phyloP scores from a whole-genome alignment of 2,329 filamentous ascomycete genomes.

The Neocucurbitaria cava region DNA sequence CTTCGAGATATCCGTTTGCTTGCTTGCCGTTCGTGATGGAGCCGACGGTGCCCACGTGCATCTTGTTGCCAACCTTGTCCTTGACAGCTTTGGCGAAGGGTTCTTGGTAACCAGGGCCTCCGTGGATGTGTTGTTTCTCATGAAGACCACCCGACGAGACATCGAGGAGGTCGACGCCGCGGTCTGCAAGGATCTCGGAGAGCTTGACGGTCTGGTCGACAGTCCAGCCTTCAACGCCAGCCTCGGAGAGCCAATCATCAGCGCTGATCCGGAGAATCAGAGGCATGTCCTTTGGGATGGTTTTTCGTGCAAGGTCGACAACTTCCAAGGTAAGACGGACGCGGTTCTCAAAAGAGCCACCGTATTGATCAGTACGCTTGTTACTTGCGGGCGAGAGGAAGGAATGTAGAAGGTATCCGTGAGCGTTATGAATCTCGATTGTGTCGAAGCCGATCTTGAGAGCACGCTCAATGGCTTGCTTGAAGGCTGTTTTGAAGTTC shows the following conservation, averaged over 20 bases:
- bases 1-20: constrained; percentile 55
- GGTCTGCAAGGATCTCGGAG: constrained; percentile 70
- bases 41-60: constrained; percentile 79
- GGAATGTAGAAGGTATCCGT: constrained; percentile 76
- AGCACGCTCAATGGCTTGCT: constrained; percentile 63
- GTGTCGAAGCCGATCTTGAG: constrained; percentile 72
- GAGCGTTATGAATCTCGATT: constrained; percentile 81
- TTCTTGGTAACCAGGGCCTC: constrained; percentile 74
- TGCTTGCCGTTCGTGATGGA: constrained; percentile 72
- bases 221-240: constrained; percentile 69
- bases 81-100: constrained; percentile 76
- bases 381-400: constrained; percentile 77
- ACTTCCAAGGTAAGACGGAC: constrained; percentile 72
- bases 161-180: constrained; percentile 83
- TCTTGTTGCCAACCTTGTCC: constrained; percentile 71
- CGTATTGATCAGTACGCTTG: constrained; percentile 70
- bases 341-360: constrained; percentile 75
- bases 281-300: constrained; percentile 72
- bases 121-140: constrained; percentile 64
- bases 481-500: constrained; percentile 68
- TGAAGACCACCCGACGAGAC: constrained; percentile 79
- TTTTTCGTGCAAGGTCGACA: constrained; percentile 66
- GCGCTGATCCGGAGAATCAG: constrained; percentile 77
- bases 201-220: constrained; percentile 69
- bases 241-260: constrained; percentile 75